phyloP scores from a whole-genome alignment of 2,329 filamentous ascomycete genomes.

The Alternaria solani region DNA sequence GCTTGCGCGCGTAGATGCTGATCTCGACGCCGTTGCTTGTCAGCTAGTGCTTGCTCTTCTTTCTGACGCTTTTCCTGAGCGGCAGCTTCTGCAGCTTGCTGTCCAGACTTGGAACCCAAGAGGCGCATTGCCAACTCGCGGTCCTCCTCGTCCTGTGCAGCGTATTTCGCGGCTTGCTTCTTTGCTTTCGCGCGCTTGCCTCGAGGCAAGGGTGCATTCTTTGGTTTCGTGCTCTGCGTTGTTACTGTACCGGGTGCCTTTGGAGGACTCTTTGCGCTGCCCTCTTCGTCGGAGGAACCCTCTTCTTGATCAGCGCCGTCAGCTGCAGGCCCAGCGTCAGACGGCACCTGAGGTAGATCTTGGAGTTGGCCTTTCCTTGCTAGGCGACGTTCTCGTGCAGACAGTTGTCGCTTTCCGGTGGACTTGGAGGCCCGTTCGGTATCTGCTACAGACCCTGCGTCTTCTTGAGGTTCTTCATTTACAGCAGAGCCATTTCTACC shows the following conservation, averaged over 20 bases:
- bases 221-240: constrained; percentile 39
- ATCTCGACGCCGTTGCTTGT: constrained; percentile 76
- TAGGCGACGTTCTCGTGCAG: constrained; percentile 49
- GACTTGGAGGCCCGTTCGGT: constrained; percentile 35
- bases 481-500: constrained; percentile 10
- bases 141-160: constrained; percentile 93
- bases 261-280: constrained; percentile 17
- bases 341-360: constrained; percentile 20
- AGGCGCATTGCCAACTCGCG: constrained; percentile 81
- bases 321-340: constrained; percentile 21
- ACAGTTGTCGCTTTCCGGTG: constrained; percentile 45
- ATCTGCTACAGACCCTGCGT: constrained; percentile 39
- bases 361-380: constrained; percentile 48
- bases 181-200: constrained; percentile 85
- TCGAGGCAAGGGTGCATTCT: constrained; percentile 57
- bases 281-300: constrained; percentile 34
- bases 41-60: constrained; percentile 75
- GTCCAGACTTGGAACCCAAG: constrained; percentile 78
- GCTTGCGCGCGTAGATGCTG: constrained; percentile 82
- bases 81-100: constrained; percentile 69
- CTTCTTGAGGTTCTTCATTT: constrained; percentile 33
- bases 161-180: constrained; percentile 89
- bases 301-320: constrained; percentile 42
- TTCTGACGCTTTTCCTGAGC: constrained; percentile 70
- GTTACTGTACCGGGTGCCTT: constrained; percentile 39